Conservation (phyloP, 78 protist species). For the Dictyostelium intermedium region DNA sequence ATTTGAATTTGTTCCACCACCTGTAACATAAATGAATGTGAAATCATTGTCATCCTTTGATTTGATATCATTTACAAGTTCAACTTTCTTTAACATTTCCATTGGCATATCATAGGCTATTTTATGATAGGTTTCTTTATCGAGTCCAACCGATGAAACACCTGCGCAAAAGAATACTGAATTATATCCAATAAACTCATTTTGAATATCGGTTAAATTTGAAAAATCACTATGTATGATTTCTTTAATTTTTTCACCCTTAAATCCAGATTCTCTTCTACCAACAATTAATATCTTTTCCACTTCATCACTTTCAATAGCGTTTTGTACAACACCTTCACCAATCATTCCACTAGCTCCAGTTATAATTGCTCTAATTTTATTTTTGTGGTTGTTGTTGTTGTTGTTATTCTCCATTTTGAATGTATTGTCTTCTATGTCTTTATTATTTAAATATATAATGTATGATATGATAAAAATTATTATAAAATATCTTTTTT, state of each 20-base stretch:
- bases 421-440: background rate
- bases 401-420: background rate
- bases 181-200: background rate
- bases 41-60: background rate
- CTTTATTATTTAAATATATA: background rate
- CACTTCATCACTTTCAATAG: background rate
- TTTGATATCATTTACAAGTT: background rate
- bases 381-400: background rate
- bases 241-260: background rate
- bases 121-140: background rate
- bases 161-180: background rate
- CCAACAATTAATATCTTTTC: background rate
- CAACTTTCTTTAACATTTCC: background rate
- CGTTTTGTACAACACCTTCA: background rate
- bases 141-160: background rate
- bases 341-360: slow-evolving; percentile 41
- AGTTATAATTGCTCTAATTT: slow-evolving; percentile 6
- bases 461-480: background rate
- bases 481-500: background rate
- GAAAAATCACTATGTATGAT: background rate
- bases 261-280: background rate
- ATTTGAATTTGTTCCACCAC: background rate
- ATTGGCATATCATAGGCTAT: background rate
- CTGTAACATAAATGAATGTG: slow-evolving; percentile 5
- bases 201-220: background rate